These are phyloP conservation scores for Albifimbria verrucaria DNA, from an alignment of 2,329 filamentous ascomycete genomes.

Conservation along the genomic window DNA sequence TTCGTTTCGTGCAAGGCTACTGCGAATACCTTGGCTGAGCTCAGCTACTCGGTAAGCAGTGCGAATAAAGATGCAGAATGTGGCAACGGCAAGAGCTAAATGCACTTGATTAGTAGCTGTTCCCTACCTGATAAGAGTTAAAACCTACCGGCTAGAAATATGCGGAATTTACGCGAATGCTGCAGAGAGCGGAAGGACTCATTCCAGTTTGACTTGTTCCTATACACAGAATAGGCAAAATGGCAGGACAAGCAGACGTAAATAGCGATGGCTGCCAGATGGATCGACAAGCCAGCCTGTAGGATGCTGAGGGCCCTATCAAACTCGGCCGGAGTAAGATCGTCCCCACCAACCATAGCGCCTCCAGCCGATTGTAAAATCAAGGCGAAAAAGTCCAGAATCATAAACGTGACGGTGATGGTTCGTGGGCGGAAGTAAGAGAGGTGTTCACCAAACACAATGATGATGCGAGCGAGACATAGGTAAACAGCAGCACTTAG, in stretches of 20 bases:
- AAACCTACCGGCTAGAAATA: neutral
- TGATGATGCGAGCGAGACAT: conserved; percentile 46
- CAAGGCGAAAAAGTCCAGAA: conserved; percentile 47
- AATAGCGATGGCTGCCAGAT: neutral
- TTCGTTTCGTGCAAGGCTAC: neutral
- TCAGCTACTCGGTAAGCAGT: conserved; percentile 1
- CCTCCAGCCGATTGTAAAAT: conserved; percentile 49
- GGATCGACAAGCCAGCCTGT: neutral
- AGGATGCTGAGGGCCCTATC: neutral
- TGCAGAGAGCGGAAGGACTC: neutral
- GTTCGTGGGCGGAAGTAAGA: conserved; percentile 27
- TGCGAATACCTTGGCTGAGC: neutral
- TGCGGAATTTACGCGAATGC: neutral
- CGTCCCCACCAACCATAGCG: conserved; percentile 25
- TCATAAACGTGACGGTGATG: conserved; percentile 37
- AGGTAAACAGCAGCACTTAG: conserved; percentile 61
- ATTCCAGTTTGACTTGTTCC: neutral
- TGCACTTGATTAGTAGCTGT: neutral
- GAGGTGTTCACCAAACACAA: conserved; percentile 36
- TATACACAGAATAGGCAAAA: neutral
- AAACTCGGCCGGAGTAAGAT: conserved; percentile 1
- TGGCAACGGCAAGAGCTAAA: neutral
- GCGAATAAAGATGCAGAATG: conserved; percentile 1
- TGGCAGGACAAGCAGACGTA: neutral
- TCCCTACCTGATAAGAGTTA: neutral